phyloP scores from a whole-genome alignment of 2,329 filamentous ascomycete species.

The Corinectria fuckeliana region DNA sequence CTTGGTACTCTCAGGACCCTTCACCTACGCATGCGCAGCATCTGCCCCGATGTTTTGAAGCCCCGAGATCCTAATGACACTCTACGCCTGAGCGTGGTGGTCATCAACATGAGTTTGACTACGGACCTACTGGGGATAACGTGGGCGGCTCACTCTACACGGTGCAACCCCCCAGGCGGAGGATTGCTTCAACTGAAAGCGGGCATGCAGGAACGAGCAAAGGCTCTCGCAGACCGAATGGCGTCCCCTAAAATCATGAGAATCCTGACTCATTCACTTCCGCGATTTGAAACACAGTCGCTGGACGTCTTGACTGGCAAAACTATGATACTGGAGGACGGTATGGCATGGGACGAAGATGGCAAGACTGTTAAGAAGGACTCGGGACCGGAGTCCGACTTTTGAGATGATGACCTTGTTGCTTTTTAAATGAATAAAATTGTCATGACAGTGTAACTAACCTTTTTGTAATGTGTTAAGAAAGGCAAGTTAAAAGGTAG shows the following conservation, averaged over 20 bases:
- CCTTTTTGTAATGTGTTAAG: too few relatives aligned
- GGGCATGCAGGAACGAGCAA: conserved; percentile 22
- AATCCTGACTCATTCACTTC: conserved; percentile 26
- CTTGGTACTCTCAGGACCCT: conserved; percentile 23
- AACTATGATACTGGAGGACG: conserved; percentile 24
- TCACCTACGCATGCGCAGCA: conserved; percentile 25
- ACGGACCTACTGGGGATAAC: conserved; percentile 10
- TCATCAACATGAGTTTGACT: conserved; percentile 25
- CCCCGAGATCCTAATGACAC: conserved; percentile 6
- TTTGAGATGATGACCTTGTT: neutral
- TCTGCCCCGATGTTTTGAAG: conserved; percentile 29
- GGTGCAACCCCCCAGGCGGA: conserved; percentile 9
- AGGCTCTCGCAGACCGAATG: conserved; percentile 22
- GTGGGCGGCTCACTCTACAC: conserved; percentile 21
- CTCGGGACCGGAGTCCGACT: conserved; percentile 19
- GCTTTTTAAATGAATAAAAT: neutral
- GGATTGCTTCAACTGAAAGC: conserved; percentile 21
- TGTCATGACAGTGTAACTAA: neutral
- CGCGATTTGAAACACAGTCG: conserved; percentile 17
- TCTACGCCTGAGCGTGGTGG: conserved; percentile 13
- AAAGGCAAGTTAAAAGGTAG: too few relatives aligned
- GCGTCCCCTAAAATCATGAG: conserved; percentile 20
- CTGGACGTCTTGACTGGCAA: conserved; percentile 29
- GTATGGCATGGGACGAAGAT: conserved; percentile 27
- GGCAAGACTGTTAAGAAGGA: conserved; percentile 20